Conservation (phyloP, 345 rosid genomes). For the Populus ilicifolia region DNA sequence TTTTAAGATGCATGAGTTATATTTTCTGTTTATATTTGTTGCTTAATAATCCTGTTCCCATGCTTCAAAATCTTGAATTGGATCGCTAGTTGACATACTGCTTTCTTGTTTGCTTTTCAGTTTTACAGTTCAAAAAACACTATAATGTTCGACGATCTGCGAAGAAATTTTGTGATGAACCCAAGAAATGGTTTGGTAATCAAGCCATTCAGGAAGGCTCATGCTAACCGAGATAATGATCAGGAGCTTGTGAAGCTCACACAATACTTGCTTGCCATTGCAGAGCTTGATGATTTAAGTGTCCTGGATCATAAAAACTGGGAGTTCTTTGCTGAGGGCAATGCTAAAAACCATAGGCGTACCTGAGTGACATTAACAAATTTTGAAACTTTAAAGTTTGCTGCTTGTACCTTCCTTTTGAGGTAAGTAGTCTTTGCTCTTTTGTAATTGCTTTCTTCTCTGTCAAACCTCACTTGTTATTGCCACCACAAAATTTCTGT, state of each 20-base stretch:
- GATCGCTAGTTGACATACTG: neutral
- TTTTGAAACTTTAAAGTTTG: slow-evolving; percentile 9
- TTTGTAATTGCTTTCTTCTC: neutral
- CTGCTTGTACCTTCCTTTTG: slow-evolving; percentile 7
- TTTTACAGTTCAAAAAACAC: slow-evolving; percentile 73
- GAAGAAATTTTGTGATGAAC: slow-evolving; percentile 91
- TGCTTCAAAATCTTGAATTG: neutral
- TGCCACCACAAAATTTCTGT: neutral
- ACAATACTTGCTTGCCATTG: slow-evolving; percentile 77
- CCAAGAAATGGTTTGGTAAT: slow-evolving; percentile 85
- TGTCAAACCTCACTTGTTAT: neutral
- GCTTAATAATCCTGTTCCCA: neutral
- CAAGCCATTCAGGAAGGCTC: slow-evolving; percentile 83
- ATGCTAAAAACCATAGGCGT: slow-evolving; percentile 67
- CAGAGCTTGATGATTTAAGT: slow-evolving; percentile 74
- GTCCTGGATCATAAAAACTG: slow-evolving; percentile 68
- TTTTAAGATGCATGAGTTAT: neutral
- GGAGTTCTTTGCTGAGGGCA: slow-evolving; percentile 64
- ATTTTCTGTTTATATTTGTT: neutral
- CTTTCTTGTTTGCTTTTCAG: slow-evolving; percentile 34
- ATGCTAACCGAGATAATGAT: slow-evolving; percentile 75
- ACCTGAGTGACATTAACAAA: slow-evolving; percentile 24
- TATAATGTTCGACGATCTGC: slow-evolving; percentile 92
- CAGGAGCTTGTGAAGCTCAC: slow-evolving; percentile 86
- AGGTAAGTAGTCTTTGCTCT: slow-evolving; percentile 16